A percentile compares a stretch with the other conserved stretches of the same genome.
Evolutionary conservation across 305 asterid genomes (phyloP).

Genomic region (Ajuga reptans): DNA sequence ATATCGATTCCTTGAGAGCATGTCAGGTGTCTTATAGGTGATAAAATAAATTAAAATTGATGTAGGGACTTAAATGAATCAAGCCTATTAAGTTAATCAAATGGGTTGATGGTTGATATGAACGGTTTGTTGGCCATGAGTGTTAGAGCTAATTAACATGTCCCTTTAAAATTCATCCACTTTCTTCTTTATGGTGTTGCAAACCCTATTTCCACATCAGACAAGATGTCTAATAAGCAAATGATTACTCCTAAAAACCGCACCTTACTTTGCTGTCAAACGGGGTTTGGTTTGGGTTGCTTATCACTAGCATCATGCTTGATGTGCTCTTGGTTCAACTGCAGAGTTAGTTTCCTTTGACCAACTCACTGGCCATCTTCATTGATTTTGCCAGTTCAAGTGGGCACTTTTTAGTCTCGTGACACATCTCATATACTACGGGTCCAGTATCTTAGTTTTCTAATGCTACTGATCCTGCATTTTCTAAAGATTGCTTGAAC

Average conservation of each 20-base stretch:
- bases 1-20: background rate
- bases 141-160: constrained; percentile 11
- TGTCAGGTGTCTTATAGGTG: background rate
- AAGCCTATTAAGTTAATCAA: background rate
- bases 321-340: too few relatives aligned
- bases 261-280: too few relatives aligned
- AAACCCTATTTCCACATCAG: background rate
- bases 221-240: background rate
- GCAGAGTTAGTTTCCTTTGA: too few relatives aligned
- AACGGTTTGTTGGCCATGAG: background rate
- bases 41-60: background rate
- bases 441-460: too few relatives aligned
- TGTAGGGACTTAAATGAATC: background rate
- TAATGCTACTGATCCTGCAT: too few relatives aligned
- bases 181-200: background rate
- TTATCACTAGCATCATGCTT: too few relatives aligned
- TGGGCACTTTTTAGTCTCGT: too few relatives aligned
- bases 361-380: too few relatives aligned
- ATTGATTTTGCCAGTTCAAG: too few relatives aligned
- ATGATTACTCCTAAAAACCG: background rate
- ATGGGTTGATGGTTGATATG: background rate
- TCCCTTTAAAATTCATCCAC: background rate
- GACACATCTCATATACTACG: too few relatives aligned
- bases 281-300: too few relatives aligned
- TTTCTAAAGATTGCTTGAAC: too few relatives aligned